phyloP scores from a whole-genome alignment of 2,329 filamentous ascomycete species.

The Lasiodiplodia sp. region DNA sequence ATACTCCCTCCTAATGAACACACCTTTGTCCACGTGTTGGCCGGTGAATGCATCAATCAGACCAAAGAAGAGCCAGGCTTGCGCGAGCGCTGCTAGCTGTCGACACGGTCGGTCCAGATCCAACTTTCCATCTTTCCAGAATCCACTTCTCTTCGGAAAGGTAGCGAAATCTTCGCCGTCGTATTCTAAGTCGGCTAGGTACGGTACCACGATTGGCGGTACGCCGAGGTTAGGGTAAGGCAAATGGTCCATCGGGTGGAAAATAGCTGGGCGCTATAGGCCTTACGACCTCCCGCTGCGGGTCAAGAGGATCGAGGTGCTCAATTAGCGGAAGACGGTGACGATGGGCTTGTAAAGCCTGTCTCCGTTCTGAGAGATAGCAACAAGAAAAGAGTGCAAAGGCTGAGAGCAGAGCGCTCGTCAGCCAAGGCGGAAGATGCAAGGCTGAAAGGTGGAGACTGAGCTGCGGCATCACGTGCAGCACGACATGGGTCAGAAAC shows the following conservation, averaged over 20 bases:
- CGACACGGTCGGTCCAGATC: background rate
- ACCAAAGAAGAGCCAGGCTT: background rate
- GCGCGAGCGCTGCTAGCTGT: background rate
- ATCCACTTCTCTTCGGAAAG: background rate
- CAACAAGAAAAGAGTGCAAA: too few species aligned
- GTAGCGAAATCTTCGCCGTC: background rate
- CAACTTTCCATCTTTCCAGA: background rate
- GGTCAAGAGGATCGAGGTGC: too few species aligned
- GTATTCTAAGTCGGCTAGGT: background rate
- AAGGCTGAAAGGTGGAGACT: too few species aligned
- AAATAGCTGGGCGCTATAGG: too few species aligned
- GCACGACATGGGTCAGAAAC: too few species aligned
- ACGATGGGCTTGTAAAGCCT: too few species aligned
- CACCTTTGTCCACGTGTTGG: background rate
- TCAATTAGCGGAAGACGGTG: too few species aligned
- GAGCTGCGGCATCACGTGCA: too few species aligned
- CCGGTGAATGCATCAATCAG: background rate
- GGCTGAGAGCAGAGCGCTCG: too few species aligned
- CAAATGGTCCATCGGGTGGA: background rate
- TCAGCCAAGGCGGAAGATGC: too few species aligned
- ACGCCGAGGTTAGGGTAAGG: background rate
- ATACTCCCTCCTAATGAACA: background rate
- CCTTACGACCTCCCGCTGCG: too few species aligned
- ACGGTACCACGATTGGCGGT: background rate
- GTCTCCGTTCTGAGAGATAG: too few species aligned